Evolutionary conservation across 2,329 filamentous ascomycete genomes (phyloP), one percentile per base, ranked within the genome.

Genomic region (Emmonsia crescens): DNA sequence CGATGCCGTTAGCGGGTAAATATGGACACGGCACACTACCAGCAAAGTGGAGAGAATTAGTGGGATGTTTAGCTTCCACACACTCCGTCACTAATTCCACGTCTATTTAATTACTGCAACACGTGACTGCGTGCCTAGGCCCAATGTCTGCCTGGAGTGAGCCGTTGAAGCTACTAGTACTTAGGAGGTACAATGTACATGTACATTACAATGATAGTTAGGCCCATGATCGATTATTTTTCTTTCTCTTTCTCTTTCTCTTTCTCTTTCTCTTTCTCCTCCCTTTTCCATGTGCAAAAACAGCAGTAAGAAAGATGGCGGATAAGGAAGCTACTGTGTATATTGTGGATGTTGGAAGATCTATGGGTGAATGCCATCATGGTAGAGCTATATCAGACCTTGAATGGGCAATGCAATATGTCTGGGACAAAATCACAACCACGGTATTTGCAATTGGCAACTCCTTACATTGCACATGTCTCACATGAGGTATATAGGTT

Each of bases 271-370:
- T 57, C 56, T 60, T 29, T 60, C 29, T 57, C 55, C 2, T 27
- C 46, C 14, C 1, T 54, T 12, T 56, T 40, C 21, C 33, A 38
- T 36, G 29, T 21, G 10, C 51, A 54, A 9, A 16, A 33, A 12
- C 16, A 54, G 51, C 2, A 19, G 2, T 54, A 33, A 3, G 19
- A 21, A 80, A 63, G 61, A 97, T 97, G 93, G 88, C 91, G 12
- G 86, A 89, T 65, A 99, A 99, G 74, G 91, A 97, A 78, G 91
- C 91, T 9, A 94, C 88, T 0, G 84, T 97, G 51, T 99, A 94
- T 74, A 88, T 99, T 68, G 77, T 99, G 64, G 94, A 99, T 76
- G 80, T 96, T 29, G 92, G 91, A 62, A 80, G 78, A 70, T 89
- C 92, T n/a, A 96, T 96, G 89, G 87, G 82, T 62, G 80, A 88